phyloP scores from a whole-genome alignment of 176 grass and related monocot genomes.

The Cenchrus americanus region DNA sequence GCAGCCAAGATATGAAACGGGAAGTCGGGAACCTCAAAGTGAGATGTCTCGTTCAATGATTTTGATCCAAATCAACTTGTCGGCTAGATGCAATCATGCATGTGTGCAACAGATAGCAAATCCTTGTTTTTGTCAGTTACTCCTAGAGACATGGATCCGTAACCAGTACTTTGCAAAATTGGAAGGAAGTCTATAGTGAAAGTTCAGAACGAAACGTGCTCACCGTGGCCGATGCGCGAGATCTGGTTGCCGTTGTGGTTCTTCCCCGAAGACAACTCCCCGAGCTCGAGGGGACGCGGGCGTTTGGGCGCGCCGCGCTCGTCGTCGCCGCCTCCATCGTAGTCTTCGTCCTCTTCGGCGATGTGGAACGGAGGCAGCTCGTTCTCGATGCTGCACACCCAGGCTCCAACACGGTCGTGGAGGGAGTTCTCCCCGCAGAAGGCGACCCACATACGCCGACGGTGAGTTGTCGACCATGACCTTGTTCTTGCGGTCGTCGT shows the following conservation, averaged over 20 bases:
- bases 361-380: slow-evolving; percentile 11
- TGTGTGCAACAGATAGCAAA: not conserved
- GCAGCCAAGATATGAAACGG: slow-evolving; percentile 18
- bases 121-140: not conserved
- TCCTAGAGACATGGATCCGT: not conserved
- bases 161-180: not conserved
- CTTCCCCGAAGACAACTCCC: slow-evolving; percentile 61
- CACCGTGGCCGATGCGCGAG: slow-evolving; percentile 90
- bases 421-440: slow-evolving; percentile 74
- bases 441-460: slow-evolving; percentile 71
- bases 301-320: slow-evolving; percentile 6
- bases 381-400: slow-evolving; percentile 78
- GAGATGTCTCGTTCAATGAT: slow-evolving; percentile 33
- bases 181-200: no score
- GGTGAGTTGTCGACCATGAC: slow-evolving; percentile 41
- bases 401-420: slow-evolving; percentile 72
- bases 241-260: slow-evolving; percentile 60
- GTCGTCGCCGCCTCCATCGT: slow-evolving; percentile 18
- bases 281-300: slow-evolving; percentile 39
- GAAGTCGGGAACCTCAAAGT: slow-evolving; percentile 7
- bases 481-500: slow-evolving; percentile 67
- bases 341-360: slow-evolving; percentile 47
- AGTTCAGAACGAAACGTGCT: not conserved
- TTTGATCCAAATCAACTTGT: not conserved
- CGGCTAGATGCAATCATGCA: not conserved